Percentiles rank a stretch among this genome's conserved stretches.
Evolutionary conservation across 176 grass and related monocot genomes (phyloP).

Genomic region (Avena atlantica): DNA sequence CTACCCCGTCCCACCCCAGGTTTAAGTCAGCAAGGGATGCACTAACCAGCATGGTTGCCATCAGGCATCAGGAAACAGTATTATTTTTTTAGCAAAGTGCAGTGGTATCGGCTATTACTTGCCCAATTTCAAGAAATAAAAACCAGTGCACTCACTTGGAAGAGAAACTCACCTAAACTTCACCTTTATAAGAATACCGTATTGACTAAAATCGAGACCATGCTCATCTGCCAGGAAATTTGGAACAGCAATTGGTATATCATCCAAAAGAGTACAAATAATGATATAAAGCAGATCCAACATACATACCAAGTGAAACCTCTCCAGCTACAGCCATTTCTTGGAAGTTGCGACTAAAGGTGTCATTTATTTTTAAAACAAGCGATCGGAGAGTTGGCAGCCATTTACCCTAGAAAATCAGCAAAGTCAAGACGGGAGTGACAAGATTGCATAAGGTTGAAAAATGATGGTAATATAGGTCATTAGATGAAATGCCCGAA

Average conservation of each 20-base stretch:
- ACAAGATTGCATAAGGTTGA: conserved; percentile 17
- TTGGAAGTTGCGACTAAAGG: conserved; percentile 93
- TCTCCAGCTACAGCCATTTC: conserved; percentile 99
- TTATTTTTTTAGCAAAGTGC: background rate
- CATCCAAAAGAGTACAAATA: conserved; percentile 12
- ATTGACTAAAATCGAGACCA: conserved; percentile 80
- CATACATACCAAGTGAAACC: conserved; percentile 78
- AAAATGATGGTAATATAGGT: conserved; percentile 19
- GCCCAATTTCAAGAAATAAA: conserved; percentile 31
- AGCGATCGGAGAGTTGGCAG: conserved; percentile 78
- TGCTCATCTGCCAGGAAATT: conserved; percentile 80
- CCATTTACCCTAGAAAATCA: conserved; percentile 75
- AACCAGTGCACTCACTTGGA: background rate
- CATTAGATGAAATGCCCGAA: conserved; percentile 19
- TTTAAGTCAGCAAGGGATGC: background rate
- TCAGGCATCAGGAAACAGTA: conserved; percentile 22
- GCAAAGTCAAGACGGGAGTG: conserved; percentile 25
- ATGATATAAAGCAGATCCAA: conserved; percentile 10
- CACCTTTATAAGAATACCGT: conserved; percentile 94
- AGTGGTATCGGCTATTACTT: background rate
- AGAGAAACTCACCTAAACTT: conserved; percentile 85
- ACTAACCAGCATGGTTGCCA: background rate
- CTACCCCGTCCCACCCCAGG: background rate
- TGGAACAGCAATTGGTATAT: background rate
- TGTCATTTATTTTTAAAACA: conserved; percentile 90